Conservation (phyloP, 1,139 yeast genomes). For the Geotrichum europaeum region DNA sequence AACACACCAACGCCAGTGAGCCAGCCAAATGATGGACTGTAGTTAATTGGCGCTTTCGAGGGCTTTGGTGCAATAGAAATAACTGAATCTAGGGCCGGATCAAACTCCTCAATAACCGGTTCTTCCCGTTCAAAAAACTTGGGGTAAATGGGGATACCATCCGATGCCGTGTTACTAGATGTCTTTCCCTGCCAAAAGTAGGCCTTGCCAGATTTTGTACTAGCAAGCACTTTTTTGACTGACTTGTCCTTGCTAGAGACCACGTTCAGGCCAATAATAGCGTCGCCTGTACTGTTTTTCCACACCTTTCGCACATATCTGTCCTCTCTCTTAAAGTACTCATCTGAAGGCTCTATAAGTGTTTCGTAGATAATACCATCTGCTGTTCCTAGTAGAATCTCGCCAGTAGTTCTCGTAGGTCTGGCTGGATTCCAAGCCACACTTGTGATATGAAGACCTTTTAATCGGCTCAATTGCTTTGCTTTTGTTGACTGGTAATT, state of each 20-base stretch:
- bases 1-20: conserved; percentile 43
- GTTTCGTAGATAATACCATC: conserved; percentile 45
- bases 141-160: conserved; percentile 29
- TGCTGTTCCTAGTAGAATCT: conserved; percentile 45
- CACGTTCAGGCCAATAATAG: conserved; percentile 37
- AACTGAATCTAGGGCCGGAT: conserved; percentile 15
- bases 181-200: conserved; percentile 38
- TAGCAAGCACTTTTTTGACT: conserved; percentile 31
- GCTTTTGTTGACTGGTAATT: conserved; percentile 37
- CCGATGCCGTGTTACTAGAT: conserved; percentile 24
- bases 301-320: conserved; percentile 39
- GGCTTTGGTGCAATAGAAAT: conserved; percentile 21
- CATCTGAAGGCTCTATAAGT: conserved; percentile 41
- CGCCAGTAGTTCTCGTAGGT: conserved; percentile 40
- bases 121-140: conserved; percentile 30
- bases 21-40: conserved; percentile 39
- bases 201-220: conserved; percentile 37
- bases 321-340: conserved; percentile 41
- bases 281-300: conserved; percentile 29
- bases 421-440: conserved; percentile 42
- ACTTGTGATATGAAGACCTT: conserved; percentile 38
- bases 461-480: conserved; percentile 40
- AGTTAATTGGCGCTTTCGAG: conserved; percentile 19
- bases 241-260: conserved; percentile 23
- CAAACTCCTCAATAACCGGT: conserved; percentile 28